These are phyloP conservation scores for Colletotrichum somersetense DNA, from an alignment of 2,329 filamentous ascomycete genomes.

Conservation along the genomic window DNA sequence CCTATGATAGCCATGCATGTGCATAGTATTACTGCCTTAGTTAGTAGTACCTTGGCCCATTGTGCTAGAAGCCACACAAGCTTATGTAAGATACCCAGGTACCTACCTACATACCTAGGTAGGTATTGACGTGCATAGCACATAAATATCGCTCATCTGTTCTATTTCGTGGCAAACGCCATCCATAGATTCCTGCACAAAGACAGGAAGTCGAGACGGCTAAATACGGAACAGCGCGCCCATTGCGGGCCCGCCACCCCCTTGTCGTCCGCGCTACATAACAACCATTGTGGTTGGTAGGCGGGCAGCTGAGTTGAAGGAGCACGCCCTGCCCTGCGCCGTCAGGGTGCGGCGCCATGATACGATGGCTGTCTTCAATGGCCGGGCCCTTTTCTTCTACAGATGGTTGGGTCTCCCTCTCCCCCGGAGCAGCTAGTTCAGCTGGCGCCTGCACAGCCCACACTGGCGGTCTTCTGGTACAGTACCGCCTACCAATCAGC, in stretches of 20 bases:
- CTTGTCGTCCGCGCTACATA: too few relatives aligned
- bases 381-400: constrained; percentile 2
- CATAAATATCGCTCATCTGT: background rate
- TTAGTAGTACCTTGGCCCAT: too few relatives aligned
- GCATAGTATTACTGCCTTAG: too few relatives aligned
- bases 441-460: constrained; percentile 24
- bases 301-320: background rate
- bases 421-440: constrained; percentile 11
- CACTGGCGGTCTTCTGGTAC: constrained; percentile 2
- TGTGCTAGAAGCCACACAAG: too few relatives aligned
- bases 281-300: background rate
- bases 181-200: constrained; percentile 31
- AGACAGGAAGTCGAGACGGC: constrained; percentile 2
- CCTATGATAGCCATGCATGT: too few relatives aligned
- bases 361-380: constrained; percentile 15
- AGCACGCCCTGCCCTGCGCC: background rate
- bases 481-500: constrained; percentile 5
- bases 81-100: background rate
- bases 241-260: too few relatives aligned
- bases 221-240: constrained; percentile 17
- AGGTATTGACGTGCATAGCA: background rate
- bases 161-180: constrained; percentile 1
- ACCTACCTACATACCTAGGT: too few relatives aligned
- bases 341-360: constrained; percentile 15
- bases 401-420: background rate